Conservation (phyloP, 371 early-diverging fungal species). For the Blakeslea trispora region DNA sequence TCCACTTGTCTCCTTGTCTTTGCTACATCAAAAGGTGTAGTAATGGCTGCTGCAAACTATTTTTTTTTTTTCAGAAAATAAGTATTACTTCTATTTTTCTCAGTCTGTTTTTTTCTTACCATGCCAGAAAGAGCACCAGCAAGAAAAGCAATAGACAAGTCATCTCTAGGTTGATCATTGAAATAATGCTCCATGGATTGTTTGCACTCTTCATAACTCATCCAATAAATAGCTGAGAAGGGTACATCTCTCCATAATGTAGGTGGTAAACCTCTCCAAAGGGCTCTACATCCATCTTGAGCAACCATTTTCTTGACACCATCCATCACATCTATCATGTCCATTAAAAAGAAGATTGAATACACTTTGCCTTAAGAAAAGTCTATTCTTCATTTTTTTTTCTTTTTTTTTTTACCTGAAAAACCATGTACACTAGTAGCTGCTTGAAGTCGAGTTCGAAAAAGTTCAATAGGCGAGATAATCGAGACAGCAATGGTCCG, state of each 20-base stretch:
- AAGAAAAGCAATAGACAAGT: conserved; percentile 61
- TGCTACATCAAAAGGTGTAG: conserved; percentile 95
- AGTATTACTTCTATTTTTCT: too few species aligned
- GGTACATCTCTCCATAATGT: conserved; percentile 96
- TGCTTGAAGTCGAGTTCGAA: conserved; percentile 89
- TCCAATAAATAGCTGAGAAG: conserved; percentile 90
- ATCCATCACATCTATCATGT: conserved; percentile 48
- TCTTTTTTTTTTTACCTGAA: conserved; percentile 40
- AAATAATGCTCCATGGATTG: conserved; percentile 2
- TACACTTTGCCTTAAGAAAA: too few species aligned
- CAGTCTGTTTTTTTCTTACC: conserved; percentile 48
- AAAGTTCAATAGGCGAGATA: conserved; percentile 89
- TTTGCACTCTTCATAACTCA: conserved; percentile 80
- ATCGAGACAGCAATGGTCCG: conserved; percentile 77
- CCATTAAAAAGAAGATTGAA: background rate
- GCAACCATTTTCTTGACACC: conserved; percentile 66
- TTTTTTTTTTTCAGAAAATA: conserved; percentile 3
- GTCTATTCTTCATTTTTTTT: too few species aligned
- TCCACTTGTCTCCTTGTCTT: conserved; percentile 86
- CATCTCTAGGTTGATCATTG: conserved; percentile 19
- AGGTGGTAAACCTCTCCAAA: conserved; percentile 89
- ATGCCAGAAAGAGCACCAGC: conserved; percentile 79
- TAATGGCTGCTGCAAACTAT: conserved; percentile 83
- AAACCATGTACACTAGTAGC: conserved; percentile 51
- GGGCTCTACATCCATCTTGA: conserved; percentile 57